These are phyloP conservation scores for Petunia secreta DNA, from an alignment of 257 asterid species.

Conservation along the genomic window DNA sequence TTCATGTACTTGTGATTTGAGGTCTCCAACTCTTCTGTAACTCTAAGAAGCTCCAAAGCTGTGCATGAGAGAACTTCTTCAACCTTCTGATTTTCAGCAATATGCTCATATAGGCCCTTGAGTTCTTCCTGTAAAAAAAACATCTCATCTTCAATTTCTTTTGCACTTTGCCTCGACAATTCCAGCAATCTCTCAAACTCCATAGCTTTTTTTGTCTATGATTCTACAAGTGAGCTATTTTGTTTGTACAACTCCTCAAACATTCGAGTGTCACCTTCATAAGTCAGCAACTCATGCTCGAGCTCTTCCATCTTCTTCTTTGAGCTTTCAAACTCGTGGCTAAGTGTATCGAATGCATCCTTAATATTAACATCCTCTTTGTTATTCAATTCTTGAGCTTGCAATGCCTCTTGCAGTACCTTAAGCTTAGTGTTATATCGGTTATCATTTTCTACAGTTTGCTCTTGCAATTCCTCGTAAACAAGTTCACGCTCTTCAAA, in stretches of 20 bases:
- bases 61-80: slow-evolving; percentile 61
- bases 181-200: slow-evolving; percentile 74
- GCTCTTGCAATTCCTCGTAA: slow-evolving; percentile 55
- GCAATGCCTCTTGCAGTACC: slow-evolving; percentile 58
- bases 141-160: slow-evolving; percentile 61
- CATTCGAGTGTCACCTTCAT: slow-evolving; percentile 55
- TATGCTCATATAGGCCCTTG: slow-evolving; percentile 47
- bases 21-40: slow-evolving; percentile 58
- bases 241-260: slow-evolving; percentile 22
- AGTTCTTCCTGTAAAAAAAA: slow-evolving; percentile 56
- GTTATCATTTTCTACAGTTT: slow-evolving; percentile 55
- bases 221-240: slow-evolving; percentile 64
- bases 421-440: slow-evolving; percentile 54
- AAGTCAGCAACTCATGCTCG: slow-evolving; percentile 49
- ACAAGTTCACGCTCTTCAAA: slow-evolving; percentile 53
- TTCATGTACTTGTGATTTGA: slow-evolving; percentile 63
- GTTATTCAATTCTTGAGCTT: slow-evolving; percentile 54
- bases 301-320: slow-evolving; percentile 36
- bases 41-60: slow-evolving; percentile 53
- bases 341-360: slow-evolving; percentile 59
- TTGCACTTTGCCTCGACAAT: slow-evolving; percentile 52
- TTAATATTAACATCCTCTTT: slow-evolving; percentile 57
- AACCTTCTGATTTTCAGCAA: slow-evolving; percentile 58
- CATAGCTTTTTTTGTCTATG: slow-evolving; percentile 57
- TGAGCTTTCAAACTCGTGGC: slow-evolving; percentile 66